A percentile compares a stretch with the other conserved stretches of the same genome.
These are phyloP conservation scores for Eimeria praecox DNA, from an alignment of 169 alveolate genomes.

Conservation along the genomic window DNA sequence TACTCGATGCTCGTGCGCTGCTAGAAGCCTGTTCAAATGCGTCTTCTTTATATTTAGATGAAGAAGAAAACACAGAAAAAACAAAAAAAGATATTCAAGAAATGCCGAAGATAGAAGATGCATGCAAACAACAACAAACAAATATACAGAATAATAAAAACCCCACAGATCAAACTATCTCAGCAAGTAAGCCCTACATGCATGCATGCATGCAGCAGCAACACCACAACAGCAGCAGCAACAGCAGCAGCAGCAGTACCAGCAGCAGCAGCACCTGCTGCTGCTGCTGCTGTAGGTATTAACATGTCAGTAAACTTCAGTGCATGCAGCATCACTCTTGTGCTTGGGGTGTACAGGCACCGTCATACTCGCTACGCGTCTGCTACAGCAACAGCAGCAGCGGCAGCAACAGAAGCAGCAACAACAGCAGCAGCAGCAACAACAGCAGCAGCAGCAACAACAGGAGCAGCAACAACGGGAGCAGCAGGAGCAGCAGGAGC, in stretches of 20 bases:
- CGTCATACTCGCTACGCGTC: background rate
- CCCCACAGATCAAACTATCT: too few species aligned
- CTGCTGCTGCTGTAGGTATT: background rate
- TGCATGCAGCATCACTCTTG: too few species aligned
- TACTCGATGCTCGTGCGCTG: background rate
- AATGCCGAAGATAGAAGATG: too few species aligned
- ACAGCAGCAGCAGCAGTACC: background rate
- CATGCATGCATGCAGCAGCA: background rate
- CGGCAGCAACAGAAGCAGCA: background rate
- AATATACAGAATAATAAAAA: background rate
- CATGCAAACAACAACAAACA: background rate
- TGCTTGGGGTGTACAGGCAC: constrained; percentile 12
- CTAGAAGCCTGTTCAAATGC: background rate
- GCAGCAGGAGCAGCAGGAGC: background rate
- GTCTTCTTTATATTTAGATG: background rate
- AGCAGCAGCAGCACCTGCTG: constrained; percentile 1
- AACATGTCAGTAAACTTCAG: background rate
- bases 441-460: background rate
- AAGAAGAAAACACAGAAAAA: background rate
- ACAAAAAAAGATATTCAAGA: background rate
- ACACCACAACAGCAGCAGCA: background rate
- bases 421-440: too few species aligned
- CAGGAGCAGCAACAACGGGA: background rate
- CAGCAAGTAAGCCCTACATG: background rate
- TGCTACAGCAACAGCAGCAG: background rate